Evolutionary conservation across 352 stramenopile species (phyloP), one percentile per base, ranked within the genome.

Genomic region (Paralagenidium karlingii): DNA sequence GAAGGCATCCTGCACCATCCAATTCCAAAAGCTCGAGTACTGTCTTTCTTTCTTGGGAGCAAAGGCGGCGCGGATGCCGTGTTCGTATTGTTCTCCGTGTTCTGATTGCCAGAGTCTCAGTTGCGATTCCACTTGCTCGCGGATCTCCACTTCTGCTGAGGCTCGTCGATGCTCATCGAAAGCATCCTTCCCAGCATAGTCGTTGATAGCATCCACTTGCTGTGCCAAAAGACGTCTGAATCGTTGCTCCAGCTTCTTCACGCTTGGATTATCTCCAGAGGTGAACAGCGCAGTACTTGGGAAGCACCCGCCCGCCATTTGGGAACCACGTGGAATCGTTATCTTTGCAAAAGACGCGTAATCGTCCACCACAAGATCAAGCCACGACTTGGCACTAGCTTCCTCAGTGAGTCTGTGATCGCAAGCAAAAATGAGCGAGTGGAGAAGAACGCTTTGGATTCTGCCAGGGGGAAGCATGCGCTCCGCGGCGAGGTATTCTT

Each of bases 21-120:
- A 88, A 59, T 86, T 86, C 71, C 75, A 88, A 50, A 67, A 83
- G 43, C 68, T 84, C 47, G 82, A 66, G 48, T 84, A 88, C 41
- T 67, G 52, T 18, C 71, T 66, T 33, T 84, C 68, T 55, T 85
- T 85, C 25, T 69, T 69, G 16, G 58, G 48, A 28, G 85, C 73
- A 26, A 86, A 86, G 52, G 71, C 60, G 16, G 63, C 38, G 34
- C 47, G 33, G 43, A 88, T 76, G 15, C 67, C 64, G 46, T 56
- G 42, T 13, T 53, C 54, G 42, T 82, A 88, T 11, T 55, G 49
- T 39, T 77, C 69, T 12, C 64, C 70, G 33, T 83, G 65, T 29
- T 88, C 75, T 8, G 51, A 39, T 6, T 77, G 47, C 58, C 69
- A 81, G 25, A 59, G 33, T 24, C 51, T 63, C 30, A 83, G 41